Evolutionary conservation across 164 flowering plant species (phyloP).

Genomic region (Cinnamomum chago): DNA sequence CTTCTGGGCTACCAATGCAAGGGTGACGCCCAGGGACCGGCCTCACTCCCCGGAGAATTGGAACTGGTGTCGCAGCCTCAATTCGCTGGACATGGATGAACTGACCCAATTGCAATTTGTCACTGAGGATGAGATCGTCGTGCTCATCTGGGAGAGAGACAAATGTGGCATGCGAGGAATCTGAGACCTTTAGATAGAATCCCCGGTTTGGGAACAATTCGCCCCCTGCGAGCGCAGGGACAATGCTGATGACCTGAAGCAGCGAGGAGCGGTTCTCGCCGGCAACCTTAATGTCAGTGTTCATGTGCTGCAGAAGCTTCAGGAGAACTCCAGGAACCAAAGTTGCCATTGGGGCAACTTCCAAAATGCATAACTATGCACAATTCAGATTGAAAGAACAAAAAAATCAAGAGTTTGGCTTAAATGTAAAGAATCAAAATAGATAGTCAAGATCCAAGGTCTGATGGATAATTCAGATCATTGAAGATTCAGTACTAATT

Average conservation of each 20-base stretch:
- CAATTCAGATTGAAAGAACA: background rate
- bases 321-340: constrained; percentile 80
- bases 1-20: constrained; percentile 87
- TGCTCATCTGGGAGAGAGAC: constrained; percentile 87
- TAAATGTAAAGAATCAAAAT: background rate
- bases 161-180: constrained; percentile 91
- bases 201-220: constrained; percentile 76
- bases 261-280: constrained; percentile 78
- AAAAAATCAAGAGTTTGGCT: background rate
- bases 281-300: constrained; percentile 86
- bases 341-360: constrained; percentile 50
- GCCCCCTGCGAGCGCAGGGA: constrained; percentile 82
- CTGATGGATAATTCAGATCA: background rate
- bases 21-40: constrained; percentile 94
- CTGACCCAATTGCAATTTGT: constrained; percentile 88
- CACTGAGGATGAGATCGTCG: constrained; percentile 77
- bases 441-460: background rate
- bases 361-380: background rate
- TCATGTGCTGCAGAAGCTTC: constrained; percentile 90
- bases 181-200: constrained; percentile 87
- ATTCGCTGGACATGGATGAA: constrained; percentile 79
- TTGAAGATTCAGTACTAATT: background rate
- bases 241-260: constrained; percentile 79
- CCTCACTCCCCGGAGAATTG: constrained; percentile 74
- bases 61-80: constrained; percentile 82